Percentiles rank a stretch among this genome's conserved stretches.
Conservation (phyloP, 2,329 filamentous ascomycete species). For the Dothideomycetes sp. region DNA sequence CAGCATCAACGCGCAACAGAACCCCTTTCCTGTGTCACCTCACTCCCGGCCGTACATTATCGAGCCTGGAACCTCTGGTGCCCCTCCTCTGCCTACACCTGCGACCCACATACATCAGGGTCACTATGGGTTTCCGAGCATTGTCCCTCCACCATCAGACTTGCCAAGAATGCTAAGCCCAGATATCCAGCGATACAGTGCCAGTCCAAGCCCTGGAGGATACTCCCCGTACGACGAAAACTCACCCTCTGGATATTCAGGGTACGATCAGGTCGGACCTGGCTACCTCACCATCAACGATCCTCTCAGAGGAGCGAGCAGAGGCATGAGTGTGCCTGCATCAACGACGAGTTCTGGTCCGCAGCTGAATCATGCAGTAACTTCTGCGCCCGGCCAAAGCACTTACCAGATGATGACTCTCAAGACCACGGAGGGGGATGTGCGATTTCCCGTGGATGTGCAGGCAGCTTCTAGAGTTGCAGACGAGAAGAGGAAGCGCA, state of each 20-base stretch:
- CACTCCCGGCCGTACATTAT: slow-evolving; percentile 30
- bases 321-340: slow-evolving; percentile 6
- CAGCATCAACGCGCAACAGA: slow-evolving; percentile 37
- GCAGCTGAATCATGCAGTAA: slow-evolving; percentile 29
- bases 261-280: neutral
- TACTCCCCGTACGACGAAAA: slow-evolving; percentile 35
- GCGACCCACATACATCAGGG: slow-evolving; percentile 24
- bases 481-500: slow-evolving; percentile 75
- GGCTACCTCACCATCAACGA: slow-evolving; percentile 6
- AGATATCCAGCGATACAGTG: slow-evolving; percentile 19
- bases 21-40: slow-evolving; percentile 34
- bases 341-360: neutral
- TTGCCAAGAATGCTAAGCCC: slow-evolving; percentile 27
- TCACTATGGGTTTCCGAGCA: slow-evolving; percentile 23
- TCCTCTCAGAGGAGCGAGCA: slow-evolving; percentile 1
- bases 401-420: slow-evolving; percentile 44
- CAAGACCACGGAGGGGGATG: slow-evolving; percentile 38
- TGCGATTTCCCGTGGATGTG: slow-evolving; percentile 62
- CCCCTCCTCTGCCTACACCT: slow-evolving; percentile 36
- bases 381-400: slow-evolving; percentile 32
- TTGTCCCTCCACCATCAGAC: slow-evolving; percentile 25
- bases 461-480: slow-evolving; percentile 72
- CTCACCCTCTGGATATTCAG: slow-evolving; percentile 14
- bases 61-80: slow-evolving; percentile 32
- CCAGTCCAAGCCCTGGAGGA: slow-evolving; percentile 35